These are phyloP conservation scores for Sporothrix mexicana DNA, from an alignment of 2,329 filamentous ascomycete genomes.

Conservation along the genomic window DNA sequence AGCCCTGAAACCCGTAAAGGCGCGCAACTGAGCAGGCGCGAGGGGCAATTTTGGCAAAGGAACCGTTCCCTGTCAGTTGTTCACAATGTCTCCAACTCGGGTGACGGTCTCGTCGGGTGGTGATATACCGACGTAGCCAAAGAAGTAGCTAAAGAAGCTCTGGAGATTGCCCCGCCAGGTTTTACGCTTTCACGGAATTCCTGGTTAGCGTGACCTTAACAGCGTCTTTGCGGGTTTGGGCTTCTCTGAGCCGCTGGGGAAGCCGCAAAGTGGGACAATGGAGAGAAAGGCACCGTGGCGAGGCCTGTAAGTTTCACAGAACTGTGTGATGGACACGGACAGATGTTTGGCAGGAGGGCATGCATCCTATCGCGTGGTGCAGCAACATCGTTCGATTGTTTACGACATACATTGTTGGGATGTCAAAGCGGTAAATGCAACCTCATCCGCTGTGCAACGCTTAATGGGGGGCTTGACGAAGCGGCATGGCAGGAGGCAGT, in stretches of 20 bases:
- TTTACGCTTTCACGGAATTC: neutral
- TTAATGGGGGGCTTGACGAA: neutral
- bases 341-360: neutral
- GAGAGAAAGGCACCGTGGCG: neutral
- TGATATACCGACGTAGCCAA: constrained; percentile 29
- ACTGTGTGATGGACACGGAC: neutral
- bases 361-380: neutral
- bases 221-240: neutral
- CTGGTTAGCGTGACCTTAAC: constrained; percentile 14
- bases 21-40: constrained; percentile 5
- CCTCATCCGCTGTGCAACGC: constrained; percentile 4
- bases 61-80: neutral
- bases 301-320: neutral
- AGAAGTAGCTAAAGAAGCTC: neutral
- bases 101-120: constrained; percentile 8
- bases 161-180: neutral
- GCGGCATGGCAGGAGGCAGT: neutral
- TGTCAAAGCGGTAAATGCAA: constrained; percentile 4
- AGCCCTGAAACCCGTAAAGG: neutral
- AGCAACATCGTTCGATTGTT: constrained; percentile 12
- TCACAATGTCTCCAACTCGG: neutral
- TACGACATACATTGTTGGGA: neutral
- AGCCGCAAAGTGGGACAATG: constrained; percentile 12
- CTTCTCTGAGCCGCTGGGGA: neutral
- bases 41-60: constrained; percentile 1